Evolutionary conservation across 2,329 filamentous ascomycete species (phyloP).

Genomic region (Hypoxylon sp.): DNA sequence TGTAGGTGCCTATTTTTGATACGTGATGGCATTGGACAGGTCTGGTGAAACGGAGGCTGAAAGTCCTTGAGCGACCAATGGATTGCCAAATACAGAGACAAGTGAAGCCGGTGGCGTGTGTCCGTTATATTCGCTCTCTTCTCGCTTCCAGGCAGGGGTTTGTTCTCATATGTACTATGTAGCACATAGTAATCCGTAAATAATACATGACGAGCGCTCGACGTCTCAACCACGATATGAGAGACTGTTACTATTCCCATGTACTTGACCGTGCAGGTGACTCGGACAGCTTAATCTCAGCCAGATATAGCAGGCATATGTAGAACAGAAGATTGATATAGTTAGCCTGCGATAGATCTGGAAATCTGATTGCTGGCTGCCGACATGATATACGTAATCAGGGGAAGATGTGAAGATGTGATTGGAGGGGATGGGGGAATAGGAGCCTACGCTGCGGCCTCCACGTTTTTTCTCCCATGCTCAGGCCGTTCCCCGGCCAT

Average conservation of each 20-base stretch:
- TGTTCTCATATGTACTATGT: no score
- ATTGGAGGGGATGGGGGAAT: slow-evolving; percentile 26
- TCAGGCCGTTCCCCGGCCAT: slow-evolving; percentile 39
- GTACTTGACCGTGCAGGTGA: slow-evolving; percentile 5
- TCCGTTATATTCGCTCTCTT: no score
- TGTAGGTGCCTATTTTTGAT: slow-evolving; percentile 6
- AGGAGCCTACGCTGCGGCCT: slow-evolving; percentile 39
- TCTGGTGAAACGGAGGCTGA: slow-evolving; percentile 30
- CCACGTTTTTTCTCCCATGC: slow-evolving; percentile 41
- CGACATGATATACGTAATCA: slow-evolving; percentile 30
- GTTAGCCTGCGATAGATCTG: slow-evolving; percentile 1
- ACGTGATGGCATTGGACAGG: slow-evolving; percentile 9
- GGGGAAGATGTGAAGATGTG: slow-evolving; percentile 15
- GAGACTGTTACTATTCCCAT: no score
- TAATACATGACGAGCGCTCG: slow-evolving; percentile 8
- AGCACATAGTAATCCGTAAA: no score
- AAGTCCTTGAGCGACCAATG: slow-evolving; percentile 25
- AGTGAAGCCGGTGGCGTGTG: slow-evolving; percentile 9
- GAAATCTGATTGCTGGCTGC: slow-evolving; percentile 12
- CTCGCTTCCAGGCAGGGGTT: slow-evolving; percentile 6
- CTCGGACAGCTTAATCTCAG: background rate
- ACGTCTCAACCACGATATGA: no score
- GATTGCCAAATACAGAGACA: slow-evolving; percentile 12
- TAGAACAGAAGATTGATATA: slow-evolving; percentile 18
- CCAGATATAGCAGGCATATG: background rate